These are phyloP conservation scores for Carpinus viminea DNA, from an alignment of 306 rosid genomes.

Conservation along the genomic window DNA sequence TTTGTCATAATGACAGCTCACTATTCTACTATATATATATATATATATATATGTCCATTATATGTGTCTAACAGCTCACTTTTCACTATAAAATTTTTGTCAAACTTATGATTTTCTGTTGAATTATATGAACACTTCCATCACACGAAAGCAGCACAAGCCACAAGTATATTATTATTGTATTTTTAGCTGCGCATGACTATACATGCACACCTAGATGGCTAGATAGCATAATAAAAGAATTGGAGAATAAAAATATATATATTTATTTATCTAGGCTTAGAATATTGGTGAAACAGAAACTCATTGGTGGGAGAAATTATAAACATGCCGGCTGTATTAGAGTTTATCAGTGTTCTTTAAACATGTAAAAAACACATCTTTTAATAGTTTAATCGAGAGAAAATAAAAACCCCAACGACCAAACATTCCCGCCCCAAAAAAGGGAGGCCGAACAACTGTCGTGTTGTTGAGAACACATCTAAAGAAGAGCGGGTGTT, in stretches of 20 bases:
- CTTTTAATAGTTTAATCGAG: too few relatives aligned
- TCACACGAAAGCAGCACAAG: slow-evolving; percentile 6
- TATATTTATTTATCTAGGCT: slow-evolving; percentile 17
- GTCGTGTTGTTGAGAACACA: too few relatives aligned
- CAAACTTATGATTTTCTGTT: slow-evolving; percentile 4
- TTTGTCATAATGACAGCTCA: slow-evolving; percentile 40
- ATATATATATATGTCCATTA: too few relatives aligned
- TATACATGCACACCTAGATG: not conserved
- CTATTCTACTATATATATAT: not conserved
- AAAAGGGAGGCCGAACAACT: too few relatives aligned
- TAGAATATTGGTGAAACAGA: slow-evolving; percentile 23
- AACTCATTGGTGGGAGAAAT: slow-evolving; percentile 31
- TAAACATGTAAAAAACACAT: too few relatives aligned
- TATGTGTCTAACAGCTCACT: slow-evolving; percentile 19
- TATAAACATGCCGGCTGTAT: slow-evolving; percentile 35
- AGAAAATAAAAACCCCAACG: too few relatives aligned
- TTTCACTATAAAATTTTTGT: slow-evolving; percentile 10
- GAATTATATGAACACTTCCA: not conserved
- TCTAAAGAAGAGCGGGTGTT: too few relatives aligned
- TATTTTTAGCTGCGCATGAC: slow-evolving; percentile 20
- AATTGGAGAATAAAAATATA: not conserved
- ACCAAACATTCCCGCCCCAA: too few relatives aligned
- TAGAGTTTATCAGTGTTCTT: not conserved
- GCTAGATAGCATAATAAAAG: not conserved
- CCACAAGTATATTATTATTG: slow-evolving; percentile 3